Evolutionary conservation across 169 alveolate species (phyloP), one percentile per base, ranked within the genome.

Genomic region (Eimeria sp.): DNA sequence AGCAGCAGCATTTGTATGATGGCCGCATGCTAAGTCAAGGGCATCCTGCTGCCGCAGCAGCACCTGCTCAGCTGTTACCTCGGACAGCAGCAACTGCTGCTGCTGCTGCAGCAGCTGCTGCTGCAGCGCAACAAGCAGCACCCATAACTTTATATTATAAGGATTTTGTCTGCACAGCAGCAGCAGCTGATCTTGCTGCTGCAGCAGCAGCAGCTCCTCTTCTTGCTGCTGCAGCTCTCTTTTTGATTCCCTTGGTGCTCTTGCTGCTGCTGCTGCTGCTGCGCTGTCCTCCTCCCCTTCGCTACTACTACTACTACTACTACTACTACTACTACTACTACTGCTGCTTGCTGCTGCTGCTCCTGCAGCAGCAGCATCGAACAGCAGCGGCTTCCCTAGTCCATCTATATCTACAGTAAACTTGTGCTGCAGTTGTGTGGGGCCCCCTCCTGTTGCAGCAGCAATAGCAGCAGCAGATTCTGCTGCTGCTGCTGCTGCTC

Each of bases 41-140:
- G 47, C 83, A 0, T 67, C 84, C 94, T 87, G 94, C 94, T 87
- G 94, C 94, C 83, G 94, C 82, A 65, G 70, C 80, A 45, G 84
- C 57, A 65, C 65, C 94, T 87, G 94, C 70, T 87, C 84, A 16
- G 84, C 18, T 5, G 63, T 40, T 25, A 57, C 47, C 78, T 73
- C 45, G 5, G 83, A 61, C 70, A 51, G 76, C 76, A 49, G 89
- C 95, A 34, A 27, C 54, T 43, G 82, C 84, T 87, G 94, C 94
- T 87, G 86, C 89, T 91, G 86, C 87, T 58, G 90, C 57, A 25
- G 82, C 67, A 51, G 78, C 90, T 51, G 89, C 75, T 65, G 84
- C 87, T 70, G 95, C 87, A 89, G 87, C 43, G 58, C 87, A 57
- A 65, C 84, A 57, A 89, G 73, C 95, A 49, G 75, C 75, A 49